These are phyloP conservation scores for Pezicula carpinea DNA, from an alignment of 2,329 filamentous ascomycete species.

Conservation along the genomic window DNA sequence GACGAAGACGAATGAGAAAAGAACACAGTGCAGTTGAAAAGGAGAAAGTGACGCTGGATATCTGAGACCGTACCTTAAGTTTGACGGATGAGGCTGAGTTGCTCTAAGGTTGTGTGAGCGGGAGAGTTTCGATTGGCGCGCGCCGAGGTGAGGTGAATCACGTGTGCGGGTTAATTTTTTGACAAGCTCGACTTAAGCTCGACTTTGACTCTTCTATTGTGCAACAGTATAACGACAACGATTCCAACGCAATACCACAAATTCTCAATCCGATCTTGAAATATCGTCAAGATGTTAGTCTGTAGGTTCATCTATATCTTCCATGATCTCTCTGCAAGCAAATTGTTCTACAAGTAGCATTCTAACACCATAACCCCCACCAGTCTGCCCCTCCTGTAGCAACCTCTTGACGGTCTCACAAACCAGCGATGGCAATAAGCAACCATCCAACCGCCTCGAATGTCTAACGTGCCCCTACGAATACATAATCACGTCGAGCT, in stretches of 20 bases:
- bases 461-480: constrained; percentile 95
- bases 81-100: no score
- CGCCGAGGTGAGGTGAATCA: no score
- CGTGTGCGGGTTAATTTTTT: constrained; percentile 7
- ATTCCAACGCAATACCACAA: no score
- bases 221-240: background rate
- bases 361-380: constrained; percentile 15
- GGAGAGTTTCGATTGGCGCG: background rate
- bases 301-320: constrained; percentile 41
- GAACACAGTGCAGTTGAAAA: no score
- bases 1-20: no score
- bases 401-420: constrained; percentile 74
- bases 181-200: no score
- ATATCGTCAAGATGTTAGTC: constrained; percentile 51
- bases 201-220: background rate
- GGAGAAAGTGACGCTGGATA: no score
- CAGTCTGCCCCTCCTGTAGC: constrained; percentile 79
- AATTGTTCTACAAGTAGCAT: constrained; percentile 2
- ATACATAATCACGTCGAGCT: constrained; percentile 74
- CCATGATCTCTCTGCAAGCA: background rate
- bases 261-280: background rate
- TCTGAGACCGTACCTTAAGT: no score
- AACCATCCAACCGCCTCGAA: constrained; percentile 70
- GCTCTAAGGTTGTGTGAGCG: background rate
- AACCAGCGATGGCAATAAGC: constrained; percentile 28